Base-by-base conservation (phyloP, 2,329 filamentous ascomycete species). In the Ophiostoma piceae region DNA sequence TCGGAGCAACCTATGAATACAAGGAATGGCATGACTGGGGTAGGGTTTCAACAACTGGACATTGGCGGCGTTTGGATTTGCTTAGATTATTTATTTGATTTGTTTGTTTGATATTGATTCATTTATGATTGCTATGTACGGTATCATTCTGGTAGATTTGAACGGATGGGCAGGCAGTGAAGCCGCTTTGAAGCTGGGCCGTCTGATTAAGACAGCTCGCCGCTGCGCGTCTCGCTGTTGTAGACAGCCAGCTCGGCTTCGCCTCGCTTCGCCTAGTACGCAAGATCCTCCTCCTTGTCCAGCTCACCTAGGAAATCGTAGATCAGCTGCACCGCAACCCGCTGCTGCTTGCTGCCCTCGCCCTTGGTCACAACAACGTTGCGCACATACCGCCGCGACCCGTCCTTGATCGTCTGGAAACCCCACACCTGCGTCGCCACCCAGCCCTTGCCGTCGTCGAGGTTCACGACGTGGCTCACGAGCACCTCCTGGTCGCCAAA, bases 371-470 rank as follows among this genome's bases (percentile, higher is more conserved):
- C 80, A 0, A 87, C 78, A 8, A 88, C 77, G 73, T 87, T 84
- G 68, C 87, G 78, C 67, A 79, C 80, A 74, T 88, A 82, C 73
- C 82, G 79, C 72, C 87, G 78, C 80, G 83, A 79, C 14, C 83
- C 85, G 8, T 84, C 75, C 51, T 57, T 57, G 35, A 75, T 62
- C 39, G 68, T 69, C 82, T 87, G 81, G 77, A 88, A 88, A 0
- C 86, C 86, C 87, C 87, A 88, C 72, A 85, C 78, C 83, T 88
- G 86, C 14, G 77, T 79, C 7, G 84, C 86, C 29, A 79, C 80
- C 86, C 86, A 88, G 11, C 82, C 85, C 41, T 77, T 79, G 14
- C 82, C 84, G 29, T 76, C 79, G 71, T 83, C 82, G 62, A 80
- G 71, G 76, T 80, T 87, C 78, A 82, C 79, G 67, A 92, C 85